phyloP scores from a whole-genome alignment of 768 basidiomycete genomes.

The Naganishia vishniacii region DNA sequence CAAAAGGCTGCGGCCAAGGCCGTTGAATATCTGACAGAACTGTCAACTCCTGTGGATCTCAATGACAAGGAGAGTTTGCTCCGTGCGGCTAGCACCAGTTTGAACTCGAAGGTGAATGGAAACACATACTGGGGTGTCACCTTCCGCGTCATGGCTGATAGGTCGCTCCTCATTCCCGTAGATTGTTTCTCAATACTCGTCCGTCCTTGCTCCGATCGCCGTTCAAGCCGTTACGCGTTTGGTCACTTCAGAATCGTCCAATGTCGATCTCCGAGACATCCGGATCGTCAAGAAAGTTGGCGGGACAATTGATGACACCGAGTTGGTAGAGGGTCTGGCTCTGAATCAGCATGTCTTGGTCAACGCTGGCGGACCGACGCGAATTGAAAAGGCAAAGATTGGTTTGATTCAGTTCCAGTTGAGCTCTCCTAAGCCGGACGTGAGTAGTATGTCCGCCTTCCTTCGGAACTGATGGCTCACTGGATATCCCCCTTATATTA shows the following conservation, averaged over 20 bases:
- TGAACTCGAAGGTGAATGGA: conserved; percentile 80
- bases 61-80: conserved; percentile 77
- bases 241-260: conserved; percentile 78
- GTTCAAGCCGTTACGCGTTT: conserved; percentile 93
- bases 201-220: conserved; percentile 95
- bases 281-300: conserved; percentile 97
- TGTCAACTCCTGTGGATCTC: conserved; percentile 86
- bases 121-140: too few species aligned
- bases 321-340: conserved; percentile 93
- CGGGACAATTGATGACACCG: conserved; percentile 97
- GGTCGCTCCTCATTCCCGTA: conserved; percentile 43
- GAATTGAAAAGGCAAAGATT: conserved; percentile 98
- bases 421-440: conserved; percentile 94
- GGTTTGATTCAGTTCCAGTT: conserved; percentile 97
- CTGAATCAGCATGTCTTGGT: conserved; percentile 89
- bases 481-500: too few species aligned
- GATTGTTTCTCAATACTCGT: conserved; percentile 99
- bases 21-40: conserved; percentile 86
- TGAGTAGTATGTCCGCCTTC: conserved; percentile 50
- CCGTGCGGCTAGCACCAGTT: conserved; percentile 85
- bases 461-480: not conserved
- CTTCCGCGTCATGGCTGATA: not conserved
- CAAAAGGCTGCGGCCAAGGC: conserved; percentile 84
- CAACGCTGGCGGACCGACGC: conserved; percentile 83
- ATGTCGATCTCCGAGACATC: conserved; percentile 93